Evolutionary conservation across 2,329 filamentous ascomycete genomes (phyloP).

Genomic region (Diaporthe batatas): DNA sequence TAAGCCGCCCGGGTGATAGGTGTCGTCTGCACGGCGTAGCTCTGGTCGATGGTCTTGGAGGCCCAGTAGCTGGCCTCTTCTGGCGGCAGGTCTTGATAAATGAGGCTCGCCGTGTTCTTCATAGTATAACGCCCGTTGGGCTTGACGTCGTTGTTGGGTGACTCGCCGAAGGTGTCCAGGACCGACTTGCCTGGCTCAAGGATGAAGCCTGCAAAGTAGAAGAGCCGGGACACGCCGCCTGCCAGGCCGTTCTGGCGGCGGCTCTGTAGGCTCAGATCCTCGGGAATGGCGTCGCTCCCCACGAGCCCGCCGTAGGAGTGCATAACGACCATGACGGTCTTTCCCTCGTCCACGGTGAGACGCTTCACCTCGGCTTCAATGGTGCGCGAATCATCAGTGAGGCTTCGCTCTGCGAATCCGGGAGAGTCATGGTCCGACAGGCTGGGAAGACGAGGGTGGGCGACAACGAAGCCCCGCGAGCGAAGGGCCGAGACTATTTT

Average conservation of each 20-base stretch:
- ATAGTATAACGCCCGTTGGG: constrained; percentile 42
- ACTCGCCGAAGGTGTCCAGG: constrained; percentile 7
- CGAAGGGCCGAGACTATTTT: neutral
- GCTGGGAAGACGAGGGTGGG: constrained; percentile 14
- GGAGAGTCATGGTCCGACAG: constrained; percentile 19
- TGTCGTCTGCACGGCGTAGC: constrained; percentile 42
- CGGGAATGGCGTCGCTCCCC: constrained; percentile 43
- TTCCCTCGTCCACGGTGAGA: constrained; percentile 40
- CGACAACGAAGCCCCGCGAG: constrained; percentile 24
- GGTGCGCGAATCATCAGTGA: neutral
- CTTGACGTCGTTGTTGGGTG: neutral
- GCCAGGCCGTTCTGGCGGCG: constrained; percentile 38
- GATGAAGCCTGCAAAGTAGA: constrained; percentile 45
- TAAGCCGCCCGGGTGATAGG: constrained; percentile 41
- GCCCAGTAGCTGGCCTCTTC: constrained; percentile 43
- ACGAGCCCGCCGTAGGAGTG: constrained; percentile 48
- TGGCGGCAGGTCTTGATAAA: constrained; percentile 44
- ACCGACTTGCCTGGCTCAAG: constrained; percentile 44
- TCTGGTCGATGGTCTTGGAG: constrained; percentile 37
- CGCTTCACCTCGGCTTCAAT: neutral
- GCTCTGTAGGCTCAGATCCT: constrained; percentile 41
- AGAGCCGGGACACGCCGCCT: constrained; percentile 44
- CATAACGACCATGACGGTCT: constrained; percentile 45
- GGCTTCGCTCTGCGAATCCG: neutral
- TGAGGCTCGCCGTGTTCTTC: constrained; percentile 13